Evolutionary conservation across 257 asterid species (phyloP), one percentile per base, ranked within the genome.

Genomic region (Nemophila menziesii): DNA sequence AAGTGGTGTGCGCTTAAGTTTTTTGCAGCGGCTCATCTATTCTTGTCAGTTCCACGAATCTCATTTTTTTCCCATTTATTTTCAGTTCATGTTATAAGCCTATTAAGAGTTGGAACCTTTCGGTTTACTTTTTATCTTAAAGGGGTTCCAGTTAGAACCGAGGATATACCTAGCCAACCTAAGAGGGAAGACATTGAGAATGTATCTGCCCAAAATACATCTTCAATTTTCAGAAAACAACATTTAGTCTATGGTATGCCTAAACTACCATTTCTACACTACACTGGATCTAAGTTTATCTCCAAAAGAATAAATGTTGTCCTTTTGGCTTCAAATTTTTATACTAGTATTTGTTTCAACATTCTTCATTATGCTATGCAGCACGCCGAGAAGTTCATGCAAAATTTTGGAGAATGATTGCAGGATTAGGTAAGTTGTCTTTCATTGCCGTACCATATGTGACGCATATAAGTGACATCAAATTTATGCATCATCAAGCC

Each of bases 11-110:
- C 22, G 44, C 52, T 26, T 60, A 44, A 53, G 47, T 17, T 52
- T 59, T 17, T 26, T 20, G 47, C 61, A 44, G 46, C 55, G 15
- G 54, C 34, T 56, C 48, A 43, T 68, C 20, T 68, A 58, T 40
- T 57, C 54, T 49, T 33, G 76, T 69, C 46, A 69, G 76, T 64
- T 45, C 27, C 8, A 23, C 29, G 44, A 57, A 42, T 51, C 36
- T 14, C 44, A 29, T 43, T 18, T 10, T 14, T 44, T 29, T 29
- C 36, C 12, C 36, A 2, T 29, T 29, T 29, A 2, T 13, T 29
- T 29, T 29, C n/a, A n/a, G 36, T 29, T 13, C 36, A 29, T 2
- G 36, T 29, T 7, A 7, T 29, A 29, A 29, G 36, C 36, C 8
- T 13, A 2, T 29, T 2, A 29, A 29, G 7, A 29, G 36, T 7